Conservation (phyloP, 306 rosid genomes). For the Abrus pulchellus region DNA sequence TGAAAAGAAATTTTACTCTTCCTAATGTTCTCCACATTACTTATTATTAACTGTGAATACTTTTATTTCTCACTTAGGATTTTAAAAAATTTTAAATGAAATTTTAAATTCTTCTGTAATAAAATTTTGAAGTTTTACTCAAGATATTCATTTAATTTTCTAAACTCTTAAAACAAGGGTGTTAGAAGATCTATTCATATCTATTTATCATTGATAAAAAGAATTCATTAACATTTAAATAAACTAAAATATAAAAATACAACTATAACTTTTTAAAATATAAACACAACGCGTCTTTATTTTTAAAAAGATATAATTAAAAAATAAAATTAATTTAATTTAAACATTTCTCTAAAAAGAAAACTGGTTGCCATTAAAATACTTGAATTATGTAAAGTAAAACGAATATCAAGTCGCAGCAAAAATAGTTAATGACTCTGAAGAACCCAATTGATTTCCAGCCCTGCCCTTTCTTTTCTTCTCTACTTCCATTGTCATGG, state of each 20-base stretch:
- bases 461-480: neutral
- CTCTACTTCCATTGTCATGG: neutral
- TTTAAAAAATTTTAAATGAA: no score
- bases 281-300: neutral
- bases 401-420: neutral
- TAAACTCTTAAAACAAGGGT: neutral
- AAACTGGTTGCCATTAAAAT: neutral
- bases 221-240: neutral
- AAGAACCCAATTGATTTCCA: no score
- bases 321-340: neutral
- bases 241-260: neutral
- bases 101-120: no score
- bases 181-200: no score
- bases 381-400: neutral
- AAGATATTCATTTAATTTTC: neutral
- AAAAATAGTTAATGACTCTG: no score
- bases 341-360: neutral
- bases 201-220: no score
- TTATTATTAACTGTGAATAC: no score
- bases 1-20: no score
- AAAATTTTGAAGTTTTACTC: no score
- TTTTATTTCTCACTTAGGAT: no score
- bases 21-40: no score
- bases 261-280: no score
- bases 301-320: neutral